Conservation (phyloP, 75 land plant species). For the Cryptomeria japonica region DNA sequence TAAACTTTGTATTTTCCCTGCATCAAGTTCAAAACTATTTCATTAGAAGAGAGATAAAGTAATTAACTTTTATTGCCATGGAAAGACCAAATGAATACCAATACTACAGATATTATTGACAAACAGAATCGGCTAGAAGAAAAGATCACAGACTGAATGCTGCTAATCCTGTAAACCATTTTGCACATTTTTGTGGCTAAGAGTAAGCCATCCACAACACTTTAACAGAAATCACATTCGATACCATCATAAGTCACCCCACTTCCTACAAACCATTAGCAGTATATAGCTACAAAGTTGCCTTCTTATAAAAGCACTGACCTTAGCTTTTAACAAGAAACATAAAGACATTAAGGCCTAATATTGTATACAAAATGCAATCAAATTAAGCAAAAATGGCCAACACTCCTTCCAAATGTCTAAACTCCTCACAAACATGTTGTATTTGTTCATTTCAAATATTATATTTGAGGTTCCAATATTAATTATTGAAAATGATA, state of each 20-base stretch:
- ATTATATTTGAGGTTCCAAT: not conserved
- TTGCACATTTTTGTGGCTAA: no score
- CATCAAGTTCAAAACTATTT: slow-evolving; percentile 9
- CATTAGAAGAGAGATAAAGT: slow-evolving; percentile 9
- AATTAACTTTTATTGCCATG: not conserved
- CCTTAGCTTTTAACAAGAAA: not conserved
- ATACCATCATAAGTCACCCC: not conserved
- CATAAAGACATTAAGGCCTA: not conserved
- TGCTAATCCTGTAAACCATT: not conserved
- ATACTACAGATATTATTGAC: not conserved
- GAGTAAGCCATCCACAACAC: not conserved
- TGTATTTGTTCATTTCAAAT: not conserved
- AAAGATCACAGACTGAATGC: not conserved
- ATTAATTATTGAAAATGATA: no score
- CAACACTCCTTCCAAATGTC: not conserved
- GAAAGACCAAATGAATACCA: not conserved
- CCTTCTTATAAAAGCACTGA: not conserved
- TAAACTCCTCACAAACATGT: not conserved
- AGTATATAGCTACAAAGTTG: not conserved
- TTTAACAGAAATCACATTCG: not conserved
- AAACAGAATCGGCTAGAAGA: not conserved
- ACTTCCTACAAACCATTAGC: not conserved
- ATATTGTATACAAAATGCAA: not conserved
- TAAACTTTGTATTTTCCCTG: slow-evolving; percentile 99
- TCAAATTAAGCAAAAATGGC: not conserved